These are phyloP conservation scores for Phytophthora agathidicida DNA, from an alignment of 352 stramenopile genomes.

Conservation along the genomic window DNA sequence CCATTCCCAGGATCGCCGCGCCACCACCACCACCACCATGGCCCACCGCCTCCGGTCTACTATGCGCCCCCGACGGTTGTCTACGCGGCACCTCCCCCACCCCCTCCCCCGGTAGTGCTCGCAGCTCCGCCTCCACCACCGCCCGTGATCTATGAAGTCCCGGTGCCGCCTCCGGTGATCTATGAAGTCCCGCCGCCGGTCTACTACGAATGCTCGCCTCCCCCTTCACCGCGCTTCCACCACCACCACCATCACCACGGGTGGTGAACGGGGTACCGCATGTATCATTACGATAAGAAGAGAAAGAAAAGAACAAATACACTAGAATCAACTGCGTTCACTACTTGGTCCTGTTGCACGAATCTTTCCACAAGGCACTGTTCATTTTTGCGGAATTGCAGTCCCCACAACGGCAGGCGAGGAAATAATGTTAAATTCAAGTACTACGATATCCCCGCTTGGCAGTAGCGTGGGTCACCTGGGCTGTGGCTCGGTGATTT, in stretches of 20 bases:
- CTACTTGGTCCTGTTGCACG: no score
- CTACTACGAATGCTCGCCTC: slow-evolving; percentile 16
- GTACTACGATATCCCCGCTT: no score
- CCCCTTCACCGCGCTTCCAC: slow-evolving; percentile 8
- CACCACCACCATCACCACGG: slow-evolving; percentile 12
- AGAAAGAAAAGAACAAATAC: not conserved
- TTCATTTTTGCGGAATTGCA: no score
- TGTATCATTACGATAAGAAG: not conserved
- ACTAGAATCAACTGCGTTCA: not conserved
- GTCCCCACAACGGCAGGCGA: no score
- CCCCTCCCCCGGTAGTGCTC: slow-evolving; percentile 3
- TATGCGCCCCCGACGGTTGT: slow-evolving; percentile 3
- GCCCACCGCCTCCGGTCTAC: slow-evolving; percentile 4
- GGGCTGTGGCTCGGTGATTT: no score
- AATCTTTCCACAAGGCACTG: no score
- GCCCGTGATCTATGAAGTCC: not conserved
- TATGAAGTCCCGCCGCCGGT: slow-evolving; percentile 17
- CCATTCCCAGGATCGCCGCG: slow-evolving; percentile 10
- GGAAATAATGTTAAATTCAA: no score
- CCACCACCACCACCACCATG: slow-evolving; percentile 11
- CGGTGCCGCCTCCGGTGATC: not conserved
- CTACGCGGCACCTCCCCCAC: slow-evolving; percentile 5
- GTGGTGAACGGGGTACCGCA: slow-evolving; percentile 5
- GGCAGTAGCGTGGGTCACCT: no score
- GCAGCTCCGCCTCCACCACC: not conserved